A percentile compares a stretch with the other conserved stretches of the same genome.
Conservation (phyloP, 441 rosid genomes). For the Aquilaria agallochum region DNA sequence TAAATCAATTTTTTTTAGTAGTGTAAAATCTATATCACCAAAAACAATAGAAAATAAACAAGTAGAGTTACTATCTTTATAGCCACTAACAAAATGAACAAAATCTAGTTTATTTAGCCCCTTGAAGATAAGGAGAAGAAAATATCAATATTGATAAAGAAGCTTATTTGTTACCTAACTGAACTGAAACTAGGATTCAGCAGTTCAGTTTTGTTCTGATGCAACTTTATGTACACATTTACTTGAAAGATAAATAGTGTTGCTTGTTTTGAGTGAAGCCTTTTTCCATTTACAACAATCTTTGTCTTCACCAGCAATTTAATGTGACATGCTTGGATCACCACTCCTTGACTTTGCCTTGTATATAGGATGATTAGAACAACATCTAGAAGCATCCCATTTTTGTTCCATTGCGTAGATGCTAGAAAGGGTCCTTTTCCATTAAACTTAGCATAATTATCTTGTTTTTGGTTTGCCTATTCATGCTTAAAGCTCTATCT, state of each 20-base stretch:
- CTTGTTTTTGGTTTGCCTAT: conserved; percentile 23
- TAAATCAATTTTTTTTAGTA: no score
- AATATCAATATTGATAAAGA: conserved; percentile 14
- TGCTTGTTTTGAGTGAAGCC: conserved; percentile 20
- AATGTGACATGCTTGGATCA: conserved; percentile 22
- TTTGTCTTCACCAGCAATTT: conserved; percentile 19
- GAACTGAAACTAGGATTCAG: conserved; percentile 23
- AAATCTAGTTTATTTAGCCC: conserved; percentile 14
- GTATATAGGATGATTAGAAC: conserved; percentile 25
- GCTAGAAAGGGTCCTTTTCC: conserved; percentile 14
- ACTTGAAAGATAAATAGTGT: conserved; percentile 33
- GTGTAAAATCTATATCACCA: conserved; percentile 30
- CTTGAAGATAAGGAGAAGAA: not conserved
- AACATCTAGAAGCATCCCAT: conserved; percentile 20
- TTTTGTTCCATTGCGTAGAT: conserved; percentile 13
- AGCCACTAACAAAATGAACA: conserved; percentile 14
- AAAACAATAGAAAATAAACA: conserved; percentile 31
- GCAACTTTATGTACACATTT: conserved; percentile 36
- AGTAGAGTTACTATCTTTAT: conserved; percentile 20
- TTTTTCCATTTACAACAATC: conserved; percentile 21
- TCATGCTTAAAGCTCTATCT: conserved; percentile 22
- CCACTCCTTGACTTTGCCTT: conserved; percentile 16
- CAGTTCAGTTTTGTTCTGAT: conserved; percentile 23
- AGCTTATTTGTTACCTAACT: conserved; percentile 21
- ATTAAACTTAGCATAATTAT: conserved; percentile 16